A percentile compares a stretch with the other conserved stretches of the same genome.
These are phyloP conservation scores for Prunus davidiana DNA, from an alignment of 306 rosid species.

Conservation along the genomic window DNA sequence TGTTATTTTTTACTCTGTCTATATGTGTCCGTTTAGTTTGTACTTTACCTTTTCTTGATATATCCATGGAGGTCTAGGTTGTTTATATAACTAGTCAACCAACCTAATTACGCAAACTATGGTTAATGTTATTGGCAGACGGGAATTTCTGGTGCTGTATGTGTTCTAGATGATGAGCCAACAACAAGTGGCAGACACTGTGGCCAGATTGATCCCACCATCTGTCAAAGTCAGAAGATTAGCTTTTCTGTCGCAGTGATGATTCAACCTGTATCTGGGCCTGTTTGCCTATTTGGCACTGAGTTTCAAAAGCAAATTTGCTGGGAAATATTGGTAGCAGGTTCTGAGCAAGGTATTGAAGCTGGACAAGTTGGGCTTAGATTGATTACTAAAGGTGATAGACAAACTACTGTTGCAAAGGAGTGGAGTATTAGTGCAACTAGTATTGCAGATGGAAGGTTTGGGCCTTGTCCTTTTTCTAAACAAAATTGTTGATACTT, in stretches of 20 bases:
- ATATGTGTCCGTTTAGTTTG: neutral
- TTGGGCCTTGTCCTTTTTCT: conserved; percentile 23
- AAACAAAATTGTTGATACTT: conserved; percentile 9
- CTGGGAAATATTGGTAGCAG: conserved; percentile 98
- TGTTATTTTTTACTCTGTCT: neutral
- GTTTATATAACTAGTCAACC: neutral
- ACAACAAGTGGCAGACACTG: conserved; percentile 83
- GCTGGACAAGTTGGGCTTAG: conserved; percentile 99
- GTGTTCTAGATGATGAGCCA: conserved; percentile 96
- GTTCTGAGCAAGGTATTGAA: conserved; percentile 98
- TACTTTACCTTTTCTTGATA: neutral
- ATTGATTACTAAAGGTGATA: conserved; percentile 94
- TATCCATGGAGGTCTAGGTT: neutral
- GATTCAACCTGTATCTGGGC: conserved; percentile 98
- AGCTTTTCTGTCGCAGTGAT: conserved; percentile 81
- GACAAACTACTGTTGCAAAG: conserved; percentile 88
- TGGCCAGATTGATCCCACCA: conserved; percentile 75
- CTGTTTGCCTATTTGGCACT: conserved; percentile 91
- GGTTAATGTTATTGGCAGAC: conserved; percentile 61
- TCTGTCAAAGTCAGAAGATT: conserved; percentile 81
- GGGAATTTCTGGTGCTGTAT: conserved; percentile 78
- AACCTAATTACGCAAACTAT: conserved; percentile 18
- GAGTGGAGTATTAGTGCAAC: conserved; percentile 97
- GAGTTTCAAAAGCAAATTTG: conserved; percentile 87
- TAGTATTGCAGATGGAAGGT: conserved; percentile 99